Evolutionary conservation across 2,329 filamentous ascomycete species (phyloP), one percentile per base, ranked within the genome.

Genomic region (Trichoderma citrinoviride): DNA sequence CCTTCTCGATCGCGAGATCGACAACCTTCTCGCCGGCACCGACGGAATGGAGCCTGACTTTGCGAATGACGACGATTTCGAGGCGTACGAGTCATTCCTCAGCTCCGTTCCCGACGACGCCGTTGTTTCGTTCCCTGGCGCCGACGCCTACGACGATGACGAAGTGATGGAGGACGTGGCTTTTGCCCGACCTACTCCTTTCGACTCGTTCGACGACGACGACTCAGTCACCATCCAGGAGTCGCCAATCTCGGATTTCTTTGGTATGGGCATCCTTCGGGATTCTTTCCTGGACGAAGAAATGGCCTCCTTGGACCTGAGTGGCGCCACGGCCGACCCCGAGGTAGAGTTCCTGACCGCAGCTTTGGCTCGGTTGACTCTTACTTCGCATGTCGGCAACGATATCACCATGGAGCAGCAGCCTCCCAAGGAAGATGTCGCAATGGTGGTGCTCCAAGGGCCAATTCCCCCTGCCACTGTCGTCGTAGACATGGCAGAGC

Each of bases 311-410:
- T 33, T 64, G 23, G 53, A 57, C 46, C 27, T 46, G 41, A 19
- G n/a, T n/a, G 53, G 53, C 53, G 27, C 23, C 37, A 14, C 15
- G 46, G n/a, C 61, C 46, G 23, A 57, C 61, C 17, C 33, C 37
- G 53, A 58, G 23, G 61, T 58, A 58, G 61, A 64, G 61, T 50
- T 49, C 17, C 27, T 64, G 8, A 58, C 61, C 57, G 61, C 53
- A 58, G 61, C 61, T 64, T 23, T 64, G 15, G 61, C 61, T 46
- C 61, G 57, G 61, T 58, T 58, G 37, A 23, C 44, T 58, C 37
- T 58, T 40, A 44, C 44, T 17, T 43, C 29, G 29, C 53, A 64
- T 33, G 40, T 56, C 53, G 53, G 33, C 47, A 43, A 40, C 58
- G 50, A 33, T 49, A 61, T 62, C 49, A 46, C 53, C 49, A n/a